Evolutionary conservation across 139 green algal genomes (phyloP).

Genomic region (Asterochloris sp.): DNA sequence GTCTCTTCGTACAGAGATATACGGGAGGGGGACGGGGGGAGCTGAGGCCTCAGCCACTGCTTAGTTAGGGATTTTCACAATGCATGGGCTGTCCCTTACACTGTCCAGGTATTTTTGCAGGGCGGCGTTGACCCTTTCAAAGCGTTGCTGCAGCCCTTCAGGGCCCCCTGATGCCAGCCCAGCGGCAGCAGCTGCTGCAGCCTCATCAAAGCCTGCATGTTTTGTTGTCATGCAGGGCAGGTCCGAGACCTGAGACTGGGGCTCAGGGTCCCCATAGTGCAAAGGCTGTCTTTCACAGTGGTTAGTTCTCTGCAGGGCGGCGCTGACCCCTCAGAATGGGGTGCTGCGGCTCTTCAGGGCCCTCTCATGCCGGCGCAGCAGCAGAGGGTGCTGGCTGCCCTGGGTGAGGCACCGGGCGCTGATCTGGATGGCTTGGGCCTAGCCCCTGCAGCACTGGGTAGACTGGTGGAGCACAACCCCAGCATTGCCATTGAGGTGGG

Average conservation of each 20-base stretch:
- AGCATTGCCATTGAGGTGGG: constrained; percentile 54
- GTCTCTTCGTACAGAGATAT: no score
- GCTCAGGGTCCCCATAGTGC: no score
- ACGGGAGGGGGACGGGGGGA: no score
- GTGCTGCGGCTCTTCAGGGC: no score
- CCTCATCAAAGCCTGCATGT: neutral
- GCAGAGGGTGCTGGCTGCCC: constrained; percentile 3
- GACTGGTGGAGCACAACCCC: constrained; percentile 73
- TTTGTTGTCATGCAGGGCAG: no score
- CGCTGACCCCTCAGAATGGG: no score
- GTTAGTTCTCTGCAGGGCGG: no score
- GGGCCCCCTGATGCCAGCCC: constrained; percentile 13
- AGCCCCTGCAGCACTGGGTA: constrained; percentile 37
- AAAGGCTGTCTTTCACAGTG: no score
- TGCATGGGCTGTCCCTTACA: no score
- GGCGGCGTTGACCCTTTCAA: neutral
- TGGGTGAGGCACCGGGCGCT: neutral
- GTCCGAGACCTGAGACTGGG: no score
- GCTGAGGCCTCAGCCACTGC: no score
- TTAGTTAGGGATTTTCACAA: no score
- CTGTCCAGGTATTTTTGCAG: neutral
- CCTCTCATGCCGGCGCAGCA: neutral
- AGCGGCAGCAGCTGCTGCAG: constrained; percentile 20
- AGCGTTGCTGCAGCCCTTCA: constrained; percentile 7
- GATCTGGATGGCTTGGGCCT: constrained; percentile 28